Base-by-base conservation (phyloP, 768 basidiomycete genomes). In the Phlebiopsis flavidoalba region DNA sequence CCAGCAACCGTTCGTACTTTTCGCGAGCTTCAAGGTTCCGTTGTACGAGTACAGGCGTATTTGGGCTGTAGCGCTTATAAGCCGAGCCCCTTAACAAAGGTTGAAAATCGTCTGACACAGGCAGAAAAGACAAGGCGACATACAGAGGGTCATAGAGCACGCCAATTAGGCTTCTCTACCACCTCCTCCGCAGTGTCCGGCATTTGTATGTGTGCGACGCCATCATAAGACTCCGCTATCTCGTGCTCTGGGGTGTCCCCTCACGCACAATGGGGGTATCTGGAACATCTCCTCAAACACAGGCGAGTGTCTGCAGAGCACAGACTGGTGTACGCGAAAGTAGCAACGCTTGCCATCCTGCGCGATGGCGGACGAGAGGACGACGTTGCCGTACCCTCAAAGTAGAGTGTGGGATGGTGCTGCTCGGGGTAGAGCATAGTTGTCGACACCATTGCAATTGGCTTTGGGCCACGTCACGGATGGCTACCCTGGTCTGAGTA, bases 341-440 rank as follows among this genome's bases (percentile, higher is more conserved):
- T 66, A 61, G 31, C 62, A 61, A 14, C 63, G 65, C 11, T 53
- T 7, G 19, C 61, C 58, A 22, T 63, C 53, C 33, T 61, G 52
- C 3, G 60, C 60, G 17, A 62, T 54, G 8, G 70, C 71, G 19
- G 68, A 71, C n/a, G n/a, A 31, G 19, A 74, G 59, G 12, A 74
- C 67, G 46, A 73, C 64, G 59, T 71, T 73, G 22, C 73, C 73
- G 58, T 74, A n/a, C n/a, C 73, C 33, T 67, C 63, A 55, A 67
- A 69, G 62, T 73, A 74, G 5, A 74, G 66, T 15, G 65, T 47
- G 1, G 67, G 67, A 59, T 73, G 65, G 54, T 68, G 68, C 22
- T 48, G 55, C 49, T 51, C 55, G 22, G 37, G 26, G 31, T 51
- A 45, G 52, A 46, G 48, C 35, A 54, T 43, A 17, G 10, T 22